These are phyloP conservation scores for Aristolochia fimbriata DNA, from an alignment of 164 flowering plant species.

Conservation along the genomic window DNA sequence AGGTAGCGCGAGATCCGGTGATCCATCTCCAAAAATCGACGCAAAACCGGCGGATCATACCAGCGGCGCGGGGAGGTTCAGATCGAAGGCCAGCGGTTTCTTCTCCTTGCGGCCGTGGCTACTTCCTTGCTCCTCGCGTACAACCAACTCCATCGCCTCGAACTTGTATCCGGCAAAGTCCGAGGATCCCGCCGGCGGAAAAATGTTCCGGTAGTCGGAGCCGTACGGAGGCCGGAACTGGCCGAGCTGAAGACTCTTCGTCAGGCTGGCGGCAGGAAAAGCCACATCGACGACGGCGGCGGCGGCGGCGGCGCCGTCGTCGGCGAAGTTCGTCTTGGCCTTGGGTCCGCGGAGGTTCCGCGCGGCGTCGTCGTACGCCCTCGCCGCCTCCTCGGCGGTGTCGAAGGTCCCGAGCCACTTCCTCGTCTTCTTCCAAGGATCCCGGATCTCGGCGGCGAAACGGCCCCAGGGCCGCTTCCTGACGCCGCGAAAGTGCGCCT, in stretches of 20 bases:
- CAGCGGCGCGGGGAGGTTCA: constrained; percentile 43
- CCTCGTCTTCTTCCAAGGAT: constrained; percentile 49
- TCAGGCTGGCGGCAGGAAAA: constrained; percentile 2
- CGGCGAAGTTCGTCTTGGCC: constrained; percentile 47
- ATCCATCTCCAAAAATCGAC: not conserved
- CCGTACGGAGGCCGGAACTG: constrained; percentile 6
- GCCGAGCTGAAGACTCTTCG: constrained; percentile 9
- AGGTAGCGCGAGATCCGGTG: not conserved
- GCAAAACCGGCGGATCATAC: constrained; percentile 17
- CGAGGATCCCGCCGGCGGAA: constrained; percentile 2
- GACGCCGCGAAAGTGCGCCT: constrained; percentile 36
- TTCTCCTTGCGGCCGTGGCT: constrained; percentile 17
- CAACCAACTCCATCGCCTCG: constrained; percentile 25
- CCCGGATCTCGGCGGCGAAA: constrained; percentile 48
- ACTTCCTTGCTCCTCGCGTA: constrained; percentile 18
- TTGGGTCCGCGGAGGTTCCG: constrained; percentile 37
- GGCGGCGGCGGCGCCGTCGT: constrained; percentile 8
- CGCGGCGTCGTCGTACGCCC: constrained; percentile 46
- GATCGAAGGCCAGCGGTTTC: constrained; percentile 43
- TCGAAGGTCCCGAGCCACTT: constrained; percentile 49
- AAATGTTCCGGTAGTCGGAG: constrained; percentile 5
- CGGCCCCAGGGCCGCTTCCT: constrained; percentile 50
- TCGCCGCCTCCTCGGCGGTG: constrained; percentile 42
- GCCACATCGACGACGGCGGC: not conserved
- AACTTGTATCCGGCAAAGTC: constrained; percentile 26